Evolutionary conservation across 1,284 basidiomycete species (phyloP), one percentile per base, ranked within the genome.

Genomic region (Trichosporon coremiiforme): DNA sequence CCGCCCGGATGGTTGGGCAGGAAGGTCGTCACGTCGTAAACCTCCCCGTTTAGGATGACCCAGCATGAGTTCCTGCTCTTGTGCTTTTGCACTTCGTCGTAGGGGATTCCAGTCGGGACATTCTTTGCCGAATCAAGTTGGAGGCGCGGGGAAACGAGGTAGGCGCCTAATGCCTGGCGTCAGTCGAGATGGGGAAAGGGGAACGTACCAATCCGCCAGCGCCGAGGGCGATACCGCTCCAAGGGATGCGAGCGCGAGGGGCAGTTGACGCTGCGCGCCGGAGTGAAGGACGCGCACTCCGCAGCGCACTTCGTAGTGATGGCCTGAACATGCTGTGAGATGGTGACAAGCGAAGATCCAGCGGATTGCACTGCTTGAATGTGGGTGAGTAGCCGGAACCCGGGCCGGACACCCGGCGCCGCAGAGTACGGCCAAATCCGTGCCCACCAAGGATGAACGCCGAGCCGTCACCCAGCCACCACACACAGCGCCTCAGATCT

Each of bases 11-110:
- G 88, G 63, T 81, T 76, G 33, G 85, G 84, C 62, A 96, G 84
- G 79, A 96, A 95, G 12, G 91, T 90, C 5, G 94, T 95, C 68
- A 95, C 90, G 71, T 84, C 82, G 73, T 83, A 84, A 12, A 84
- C 79, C 20, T 81, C 80, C 15, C 57, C 57, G 57, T 33, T 85
- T 72, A 95, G 91, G 75, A 95, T 89, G 72, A 96, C 90, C 94
- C 93, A 95, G 82, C 92, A 93, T 64, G 84, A 84, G 29, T 86
- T 85, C 29, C 74, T 73, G 31, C 78, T 83, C 71, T 84, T 86
- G 79, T 89, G 88, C 76, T 86, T 85, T 75, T 85, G 83, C 4
- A 89, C 86, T 74, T 89, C 87, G 9, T 85, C 79, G 75, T 80
- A 85, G 25, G 84, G 76, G 9, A 64, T 64, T 20, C 63, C 63